A percentile compares a stretch with the other conserved stretches of the same genome.
Conservation (phyloP, 768 basidiomycete species). For the Tylopilus balloui region DNA sequence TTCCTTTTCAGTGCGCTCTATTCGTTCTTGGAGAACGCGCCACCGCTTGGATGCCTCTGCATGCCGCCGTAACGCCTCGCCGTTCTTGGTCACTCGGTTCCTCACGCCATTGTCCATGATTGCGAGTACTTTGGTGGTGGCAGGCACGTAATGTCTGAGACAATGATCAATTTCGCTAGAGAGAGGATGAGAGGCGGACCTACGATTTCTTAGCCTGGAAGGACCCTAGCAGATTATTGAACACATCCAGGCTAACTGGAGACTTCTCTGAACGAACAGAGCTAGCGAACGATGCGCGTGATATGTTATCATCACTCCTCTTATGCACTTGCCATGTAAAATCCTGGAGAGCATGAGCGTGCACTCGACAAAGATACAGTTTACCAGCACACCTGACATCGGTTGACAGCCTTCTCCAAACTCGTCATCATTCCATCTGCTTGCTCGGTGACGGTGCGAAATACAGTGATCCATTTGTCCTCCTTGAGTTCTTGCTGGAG, state of each 20-base stretch:
- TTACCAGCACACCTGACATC: constrained; percentile 67
- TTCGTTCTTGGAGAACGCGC: constrained; percentile 75
- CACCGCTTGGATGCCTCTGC: constrained; percentile 87
- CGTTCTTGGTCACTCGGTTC: constrained; percentile 94
- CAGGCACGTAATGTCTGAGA: constrained; percentile 87
- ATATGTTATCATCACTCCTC: constrained; percentile 45
- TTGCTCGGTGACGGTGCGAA: constrained; percentile 89
- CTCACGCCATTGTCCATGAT: constrained; percentile 93
- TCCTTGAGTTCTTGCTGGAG: constrained; percentile 91
- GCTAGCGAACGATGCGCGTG: constrained; percentile 39
- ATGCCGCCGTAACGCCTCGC: constrained; percentile 86
- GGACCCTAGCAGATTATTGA: constrained; percentile 62
- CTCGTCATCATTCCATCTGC: constrained; percentile 98
- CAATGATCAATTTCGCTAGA: constrained; percentile 11
- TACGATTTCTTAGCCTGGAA: constrained; percentile 89
- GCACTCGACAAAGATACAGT: not conserved
- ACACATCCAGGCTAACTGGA: constrained; percentile 56
- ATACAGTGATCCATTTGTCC: constrained; percentile 95
- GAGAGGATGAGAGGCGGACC: constrained; percentile 19
- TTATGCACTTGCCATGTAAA: constrained; percentile 82
- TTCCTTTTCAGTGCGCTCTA: constrained; percentile 73
- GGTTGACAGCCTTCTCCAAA: constrained; percentile 86
- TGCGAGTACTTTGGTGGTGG: constrained; percentile 84
- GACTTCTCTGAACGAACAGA: constrained; percentile 49
- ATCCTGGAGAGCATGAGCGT: constrained; percentile 44